A percentile compares a stretch with the other conserved stretches of the same genome.
These are phyloP conservation scores for Geranomyces variabilis DNA, from an alignment of 192 early-diverging fungal species.

Conservation along the genomic window DNA sequence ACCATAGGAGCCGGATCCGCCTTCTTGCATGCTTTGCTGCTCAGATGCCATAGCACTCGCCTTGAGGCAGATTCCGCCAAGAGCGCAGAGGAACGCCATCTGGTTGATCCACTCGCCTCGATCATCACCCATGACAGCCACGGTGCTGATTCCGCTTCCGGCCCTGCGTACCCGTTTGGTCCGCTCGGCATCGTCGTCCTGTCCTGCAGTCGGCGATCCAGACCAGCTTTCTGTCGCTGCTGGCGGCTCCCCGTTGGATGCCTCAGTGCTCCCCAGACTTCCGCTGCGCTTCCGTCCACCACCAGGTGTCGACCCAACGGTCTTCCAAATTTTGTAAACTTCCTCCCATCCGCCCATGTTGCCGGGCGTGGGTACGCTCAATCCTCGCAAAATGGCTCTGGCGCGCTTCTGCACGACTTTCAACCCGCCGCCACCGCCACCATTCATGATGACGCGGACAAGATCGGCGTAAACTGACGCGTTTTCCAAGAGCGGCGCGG, in stretches of 20 bases:
- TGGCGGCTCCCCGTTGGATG: neutral
- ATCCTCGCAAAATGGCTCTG: constrained; percentile 68
- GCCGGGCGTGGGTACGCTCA: constrained; percentile 68
- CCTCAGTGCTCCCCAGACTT: constrained; percentile 10
- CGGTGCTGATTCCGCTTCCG: constrained; percentile 13
- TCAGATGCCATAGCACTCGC: constrained; percentile 28
- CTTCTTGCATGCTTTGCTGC: constrained; percentile 14
- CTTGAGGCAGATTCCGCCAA: constrained; percentile 72
- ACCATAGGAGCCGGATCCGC: neutral
- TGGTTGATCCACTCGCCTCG: constrained; percentile 75
- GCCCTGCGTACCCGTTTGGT: constrained; percentile 7
- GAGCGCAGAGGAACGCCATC: constrained; percentile 78
- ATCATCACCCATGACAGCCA: constrained; percentile 35
- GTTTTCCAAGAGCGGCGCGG: constrained; percentile 71
- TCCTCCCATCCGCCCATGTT: constrained; percentile 85
- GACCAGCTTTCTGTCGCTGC: neutral
- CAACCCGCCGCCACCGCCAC: constrained; percentile 47
- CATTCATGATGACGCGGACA: constrained; percentile 18
- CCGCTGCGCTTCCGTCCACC: constrained; percentile 11
- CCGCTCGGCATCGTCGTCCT: constrained; percentile 6
- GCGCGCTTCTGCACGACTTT: constrained; percentile 79
- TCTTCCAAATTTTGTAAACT: constrained; percentile 74
- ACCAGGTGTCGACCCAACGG: neutral
- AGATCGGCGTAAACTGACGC: constrained; percentile 71
- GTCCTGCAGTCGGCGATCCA: neutral